These are phyloP conservation scores for Petunia axillaris DNA, from an alignment of 257 asterid species.

Conservation along the genomic window DNA sequence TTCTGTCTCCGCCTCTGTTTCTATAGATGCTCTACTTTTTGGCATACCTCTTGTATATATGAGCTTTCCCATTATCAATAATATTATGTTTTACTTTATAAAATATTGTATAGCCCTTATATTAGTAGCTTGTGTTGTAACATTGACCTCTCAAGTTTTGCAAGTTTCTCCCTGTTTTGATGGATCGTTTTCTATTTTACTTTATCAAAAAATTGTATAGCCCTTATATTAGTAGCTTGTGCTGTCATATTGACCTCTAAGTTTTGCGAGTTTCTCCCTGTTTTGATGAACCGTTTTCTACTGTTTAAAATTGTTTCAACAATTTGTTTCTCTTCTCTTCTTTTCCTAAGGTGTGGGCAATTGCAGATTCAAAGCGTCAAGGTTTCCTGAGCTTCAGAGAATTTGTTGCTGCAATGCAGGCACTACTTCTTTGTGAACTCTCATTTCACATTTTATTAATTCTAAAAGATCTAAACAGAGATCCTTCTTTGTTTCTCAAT, in stretches of 20 bases:
- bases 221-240: background rate
- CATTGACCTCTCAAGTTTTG: background rate
- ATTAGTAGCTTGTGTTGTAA: background rate
- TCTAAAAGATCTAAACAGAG: slow-evolving; percentile 28
- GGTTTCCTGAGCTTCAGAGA: slow-evolving; percentile 94
- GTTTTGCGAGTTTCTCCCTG: slow-evolving; percentile 7
- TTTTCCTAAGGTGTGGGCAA: slow-evolving; percentile 79
- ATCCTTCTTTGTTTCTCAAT: slow-evolving; percentile 29
- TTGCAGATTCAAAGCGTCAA: slow-evolving; percentile 92
- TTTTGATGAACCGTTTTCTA: background rate
- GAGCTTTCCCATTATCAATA: no score
- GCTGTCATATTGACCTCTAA: background rate
- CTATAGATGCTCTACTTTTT: no score
- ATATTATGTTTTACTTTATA: no score
- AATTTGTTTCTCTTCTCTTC: slow-evolving; percentile 6
- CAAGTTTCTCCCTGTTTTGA: slow-evolving; percentile 17
- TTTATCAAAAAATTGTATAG: no score
- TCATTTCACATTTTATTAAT: slow-evolving; percentile 16
- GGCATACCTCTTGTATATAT: no score
- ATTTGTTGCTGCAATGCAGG: slow-evolving; percentile 90
- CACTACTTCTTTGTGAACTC: slow-evolving; percentile 31
- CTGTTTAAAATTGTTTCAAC: slow-evolving; percentile 16
- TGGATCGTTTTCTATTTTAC: background rate
- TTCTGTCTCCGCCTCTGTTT: no score
- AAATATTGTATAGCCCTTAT: background rate